Evolutionary conservation across 148 eudicot species (phyloP), one percentile per base, ranked within the genome.

Genomic region (Amaranthus hypochondriacus): DNA sequence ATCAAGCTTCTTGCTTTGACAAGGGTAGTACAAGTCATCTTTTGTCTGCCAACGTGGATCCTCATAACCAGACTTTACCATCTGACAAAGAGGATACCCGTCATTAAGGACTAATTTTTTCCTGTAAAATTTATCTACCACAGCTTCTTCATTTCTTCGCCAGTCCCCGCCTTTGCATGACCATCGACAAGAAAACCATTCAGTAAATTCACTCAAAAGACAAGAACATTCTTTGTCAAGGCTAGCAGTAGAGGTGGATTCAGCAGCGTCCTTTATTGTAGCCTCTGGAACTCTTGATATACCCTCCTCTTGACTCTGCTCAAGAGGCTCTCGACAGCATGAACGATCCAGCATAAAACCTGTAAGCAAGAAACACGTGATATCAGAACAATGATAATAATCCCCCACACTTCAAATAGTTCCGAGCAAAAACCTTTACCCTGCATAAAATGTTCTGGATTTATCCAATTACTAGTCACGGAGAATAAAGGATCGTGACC

Each of bases 101-200:
- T 92, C 98, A 78, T 94, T 94, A 57, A 94, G 89, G 68, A 94
- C 93, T 77, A 80, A 56, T 75, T 87, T 94, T 87, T 83, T 89
- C 78, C 79, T 85, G 69, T 72, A 82, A 52, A 73, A 75, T 77
- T 83, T 84, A 67, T 92, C 96, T 74, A 78, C 88, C 71, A 79
- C 68, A 80, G 84, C 83, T 69, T 94, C 98, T 51, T 92, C 98
- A 74, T 75, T 84, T 73, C 96, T 87, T 80, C 84, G 89, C 98
- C 98, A 94, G 75, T 94, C 98, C 69, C 97, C 92, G 56, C 98
- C 97, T 81, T 88, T 94, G 83, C 93, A 91, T 51, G 97, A 79
- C 97, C 92, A 92, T 69, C 73, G 82, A 13, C 91, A 82, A 76
- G 91, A 87, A 67, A 87, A 87, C 82, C 86, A 83, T 73, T 78